Base-by-base conservation (phyloP, 495 filamentous ascomycete species). In the Daldinia bambusicola region DNA sequence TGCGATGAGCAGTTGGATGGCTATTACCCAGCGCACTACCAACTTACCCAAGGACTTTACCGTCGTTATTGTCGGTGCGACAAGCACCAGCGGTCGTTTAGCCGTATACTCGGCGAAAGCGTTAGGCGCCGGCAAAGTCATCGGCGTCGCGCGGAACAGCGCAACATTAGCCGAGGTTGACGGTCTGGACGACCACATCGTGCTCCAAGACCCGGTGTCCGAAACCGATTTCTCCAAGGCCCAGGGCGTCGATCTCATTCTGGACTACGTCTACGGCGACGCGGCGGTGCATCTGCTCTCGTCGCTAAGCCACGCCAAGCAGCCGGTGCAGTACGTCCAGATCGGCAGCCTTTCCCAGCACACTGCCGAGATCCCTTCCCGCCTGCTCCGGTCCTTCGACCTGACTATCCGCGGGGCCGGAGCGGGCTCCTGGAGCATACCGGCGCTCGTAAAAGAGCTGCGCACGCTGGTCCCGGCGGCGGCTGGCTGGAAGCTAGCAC, bases 1-100 rank as follows among this genome's bases (percentile, higher is more conserved):
- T 1, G 82, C 75, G 26, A 76, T 84, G 76, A 80, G 77, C 38
- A 79, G 77, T 26, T 85, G 83, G 80, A 78, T 80, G 77, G 80
- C 78, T 9, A 70, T 86, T 10, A 76, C 72, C 9, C 67, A 75
- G n/a, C 81, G 82, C 22, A 76, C 75, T 6, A 64, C 45, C 2
- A 71, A 75, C 30, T 61, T 83, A 1, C 74, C 72, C 31, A 32
- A 61, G 36, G 69, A 76, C 37, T 84, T 81, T 69, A 80, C 75
- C 12, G 77, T 78, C 38, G 72, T 82, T 20, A 81, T 85, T 55
- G 32, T 84, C 32, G 84, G 84, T 55, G 84, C 77, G 0, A 86
- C 83, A 1, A 79, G 78, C 41, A 76, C 77, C 6, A 78, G 76
- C 52, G 83, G 83, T n/a, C 68, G 72, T 12, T 61, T 80, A 3